Conservation (phyloP, 1,284 basidiomycete species). For the Malassezia obtusa region DNA sequence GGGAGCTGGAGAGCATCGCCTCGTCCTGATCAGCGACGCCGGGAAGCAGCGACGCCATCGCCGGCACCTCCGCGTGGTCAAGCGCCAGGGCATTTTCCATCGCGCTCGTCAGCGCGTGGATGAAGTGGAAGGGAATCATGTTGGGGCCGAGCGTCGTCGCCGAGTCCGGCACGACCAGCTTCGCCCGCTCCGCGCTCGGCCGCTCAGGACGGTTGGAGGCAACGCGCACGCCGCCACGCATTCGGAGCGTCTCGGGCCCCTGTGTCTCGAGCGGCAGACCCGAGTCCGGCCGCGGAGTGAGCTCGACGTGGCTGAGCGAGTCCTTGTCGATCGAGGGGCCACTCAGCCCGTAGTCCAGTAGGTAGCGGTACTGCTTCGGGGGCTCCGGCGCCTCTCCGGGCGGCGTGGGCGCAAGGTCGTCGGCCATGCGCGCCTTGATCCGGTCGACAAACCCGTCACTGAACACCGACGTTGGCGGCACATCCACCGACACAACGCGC, state of each 20-base stretch:
- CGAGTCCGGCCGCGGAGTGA: slow-evolving; percentile 20
- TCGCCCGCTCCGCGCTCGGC: background rate
- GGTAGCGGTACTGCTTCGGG: slow-evolving; percentile 24
- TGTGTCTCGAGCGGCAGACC: background rate
- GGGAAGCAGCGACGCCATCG: slow-evolving; percentile 19
- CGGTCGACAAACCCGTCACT: slow-evolving; percentile 8
- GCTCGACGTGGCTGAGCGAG: slow-evolving; percentile 27
- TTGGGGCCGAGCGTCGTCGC: slow-evolving; percentile 35
- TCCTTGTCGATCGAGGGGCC: slow-evolving; percentile 41
- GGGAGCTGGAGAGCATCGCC: slow-evolving; percentile 10
- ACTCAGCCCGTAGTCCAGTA: slow-evolving; percentile 40
- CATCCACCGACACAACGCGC: slow-evolving; percentile 14
- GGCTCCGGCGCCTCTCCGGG: background rate
- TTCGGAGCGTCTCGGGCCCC: background rate
- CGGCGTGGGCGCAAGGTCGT: background rate
- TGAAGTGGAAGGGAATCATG: slow-evolving; percentile 42
- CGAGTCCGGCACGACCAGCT: slow-evolving; percentile 16
- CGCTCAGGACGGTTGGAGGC: background rate
- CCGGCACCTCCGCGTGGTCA: slow-evolving; percentile 37
- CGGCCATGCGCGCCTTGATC: background rate
- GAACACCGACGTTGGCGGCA: slow-evolving; percentile 7
- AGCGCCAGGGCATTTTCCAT: slow-evolving; percentile 37
- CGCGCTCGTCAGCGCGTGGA: slow-evolving; percentile 41
- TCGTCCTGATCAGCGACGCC: slow-evolving; percentile 14
- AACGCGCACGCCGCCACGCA: background rate